Evolutionary conservation across 176 grass and related monocot genomes (phyloP).

Genomic region (Avena sativa): DNA sequence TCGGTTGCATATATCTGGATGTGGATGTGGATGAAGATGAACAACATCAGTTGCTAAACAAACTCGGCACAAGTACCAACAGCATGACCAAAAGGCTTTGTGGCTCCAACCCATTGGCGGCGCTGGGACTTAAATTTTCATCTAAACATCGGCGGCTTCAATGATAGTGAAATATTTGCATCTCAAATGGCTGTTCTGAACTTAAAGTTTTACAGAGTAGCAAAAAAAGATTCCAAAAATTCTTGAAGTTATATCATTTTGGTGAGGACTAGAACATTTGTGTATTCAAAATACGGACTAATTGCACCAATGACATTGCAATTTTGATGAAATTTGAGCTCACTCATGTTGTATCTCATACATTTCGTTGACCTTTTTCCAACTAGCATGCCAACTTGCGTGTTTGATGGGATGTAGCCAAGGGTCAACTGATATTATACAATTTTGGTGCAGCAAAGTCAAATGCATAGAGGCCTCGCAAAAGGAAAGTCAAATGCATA

Average conservation of each 20-base stretch:
- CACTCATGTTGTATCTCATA: background rate
- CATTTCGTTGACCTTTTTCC: background rate
- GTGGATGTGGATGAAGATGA: too few relatives aligned
- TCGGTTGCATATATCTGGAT: too few relatives aligned
- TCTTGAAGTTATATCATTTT: background rate
- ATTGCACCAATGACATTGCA: background rate
- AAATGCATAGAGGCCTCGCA: background rate
- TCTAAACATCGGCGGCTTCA: background rate
- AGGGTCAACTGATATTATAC: conserved; percentile 16
- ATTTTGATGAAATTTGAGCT: background rate
- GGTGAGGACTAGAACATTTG: background rate
- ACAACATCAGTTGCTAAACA: too few relatives aligned
- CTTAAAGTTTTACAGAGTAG: too few relatives aligned
- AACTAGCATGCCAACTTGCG: background rate
- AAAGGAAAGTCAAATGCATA: background rate
- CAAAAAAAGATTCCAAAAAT: too few relatives aligned
- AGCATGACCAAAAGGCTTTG: too few relatives aligned
- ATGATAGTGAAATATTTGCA: too few relatives aligned
- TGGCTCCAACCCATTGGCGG: too few relatives aligned
- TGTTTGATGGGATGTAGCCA: background rate
- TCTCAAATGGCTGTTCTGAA: too few relatives aligned
- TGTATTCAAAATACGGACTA: background rate
- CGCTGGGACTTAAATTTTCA: background rate
- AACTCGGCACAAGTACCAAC: too few relatives aligned
- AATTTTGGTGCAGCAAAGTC: conserved; percentile 6